Base-by-base conservation (phyloP, 1,139 yeast species). In the Blastobotrys ciferrii region DNA sequence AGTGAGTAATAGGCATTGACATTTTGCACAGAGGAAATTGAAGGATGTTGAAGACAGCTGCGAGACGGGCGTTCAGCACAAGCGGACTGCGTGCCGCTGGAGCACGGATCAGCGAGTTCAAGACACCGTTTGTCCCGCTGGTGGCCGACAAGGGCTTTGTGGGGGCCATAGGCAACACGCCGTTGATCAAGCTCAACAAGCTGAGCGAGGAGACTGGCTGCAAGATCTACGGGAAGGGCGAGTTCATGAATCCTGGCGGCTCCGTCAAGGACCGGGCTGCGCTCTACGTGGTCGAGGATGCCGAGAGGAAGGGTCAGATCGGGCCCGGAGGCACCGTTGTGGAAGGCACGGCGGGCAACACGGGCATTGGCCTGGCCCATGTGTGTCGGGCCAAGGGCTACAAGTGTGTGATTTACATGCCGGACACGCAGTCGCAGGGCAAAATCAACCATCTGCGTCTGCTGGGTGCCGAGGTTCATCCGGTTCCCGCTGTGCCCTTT, bases 191-290 rank as follows among this genome's bases (percentile, higher is more conserved):
- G 57, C 74, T 89, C 45, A 82, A 84, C 50, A 72, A 71, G 42
- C 73, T 87, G 42, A 81, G 88, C 14, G 70, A 73, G 32, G 76
- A 77, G 55, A 68, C 82, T 15, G 88, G 88, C 9, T 73, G 95
- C 58, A 85, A 88, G 60, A 81, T 88, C 57, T 87, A 80, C 63
- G 96, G 87, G 46, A 88, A 88, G 65, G 95, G 95, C 12, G 97
- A 88, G 69, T 86, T 82, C 70, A 85, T 86, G 84, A 88, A 89
- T 68, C 97, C 97, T 1, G 96, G 96, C 43, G 97, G 96, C 0
- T 84, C 95, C 4, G 89, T 89, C 53, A 88, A 88, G 65, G 97
- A 88, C 65, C 76, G 97, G 51, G 96, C 96, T 5, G 96, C 96
- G 0, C 71, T 85, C 43, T 87, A 73, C 61, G 76, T 89, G 50